Evolutionary conservation across 1,284 basidiomycete species (phyloP).

Genomic region (Amylostereum areolatum): DNA sequence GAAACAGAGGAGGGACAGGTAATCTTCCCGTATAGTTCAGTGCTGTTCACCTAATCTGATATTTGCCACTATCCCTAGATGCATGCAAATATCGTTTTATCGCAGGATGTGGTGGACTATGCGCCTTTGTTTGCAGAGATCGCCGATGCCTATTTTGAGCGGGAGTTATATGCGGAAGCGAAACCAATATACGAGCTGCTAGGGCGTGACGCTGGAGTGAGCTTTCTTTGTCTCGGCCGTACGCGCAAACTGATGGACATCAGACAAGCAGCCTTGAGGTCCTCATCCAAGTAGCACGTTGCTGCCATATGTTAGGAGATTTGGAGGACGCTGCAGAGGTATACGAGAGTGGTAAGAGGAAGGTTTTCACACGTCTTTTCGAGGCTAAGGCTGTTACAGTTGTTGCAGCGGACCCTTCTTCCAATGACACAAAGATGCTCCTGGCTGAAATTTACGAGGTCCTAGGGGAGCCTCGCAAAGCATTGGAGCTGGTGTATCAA

Average conservation of each 20-base stretch:
- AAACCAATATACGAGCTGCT: slow-evolving; percentile 74
- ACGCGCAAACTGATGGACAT: background rate
- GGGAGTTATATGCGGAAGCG: slow-evolving; percentile 68
- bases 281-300: slow-evolving; percentile 66
- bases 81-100: slow-evolving; percentile 69
- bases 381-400: slow-evolving; percentile 38
- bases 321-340: slow-evolving; percentile 75
- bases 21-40: background rate
- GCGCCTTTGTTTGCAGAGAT: slow-evolving; percentile 77
- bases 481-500: slow-evolving; percentile 82
- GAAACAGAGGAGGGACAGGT: slow-evolving; percentile 82
- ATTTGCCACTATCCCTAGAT: slow-evolving; percentile 35
- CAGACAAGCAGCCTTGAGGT: slow-evolving; percentile 68
- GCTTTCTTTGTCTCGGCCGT: slow-evolving; percentile 13
- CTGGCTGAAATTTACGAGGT: slow-evolving; percentile 88
- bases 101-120: slow-evolving; percentile 71
- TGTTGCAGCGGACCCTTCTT: slow-evolving; percentile 62
- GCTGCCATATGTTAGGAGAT: slow-evolving; percentile 69
- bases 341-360: slow-evolving; percentile 66
- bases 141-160: slow-evolving; percentile 79
- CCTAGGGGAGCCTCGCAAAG: slow-evolving; percentile 73
- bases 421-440: slow-evolving; percentile 81
- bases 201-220: slow-evolving; percentile 67
- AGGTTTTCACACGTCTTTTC: too few relatives aligned
- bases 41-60: too few relatives aligned